Conservation (phyloP, 2,329 filamentous ascomycete genomes). For the Pseudocercospora ulei region DNA sequence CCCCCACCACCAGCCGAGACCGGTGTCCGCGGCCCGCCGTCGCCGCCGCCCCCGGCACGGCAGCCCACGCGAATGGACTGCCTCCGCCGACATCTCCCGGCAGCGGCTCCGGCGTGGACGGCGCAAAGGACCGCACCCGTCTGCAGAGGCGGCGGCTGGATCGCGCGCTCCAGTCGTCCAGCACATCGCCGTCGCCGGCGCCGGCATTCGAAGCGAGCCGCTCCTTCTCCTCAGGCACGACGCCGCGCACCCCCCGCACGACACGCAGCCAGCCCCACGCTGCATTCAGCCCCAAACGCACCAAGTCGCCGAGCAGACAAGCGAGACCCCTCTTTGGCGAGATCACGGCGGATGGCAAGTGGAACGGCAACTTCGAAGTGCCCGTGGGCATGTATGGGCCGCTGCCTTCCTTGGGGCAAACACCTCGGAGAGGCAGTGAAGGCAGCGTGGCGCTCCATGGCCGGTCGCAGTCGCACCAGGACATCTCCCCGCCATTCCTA, state of each 20-base stretch:
- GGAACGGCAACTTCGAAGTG: slow-evolving; percentile 35
- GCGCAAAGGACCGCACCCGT: slow-evolving; percentile 23
- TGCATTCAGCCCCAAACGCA: slow-evolving; percentile 24
- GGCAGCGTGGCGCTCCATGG: slow-evolving; percentile 52
- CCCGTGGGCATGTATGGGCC: slow-evolving; percentile 26
- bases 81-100: slow-evolving; percentile 23
- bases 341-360: slow-evolving; percentile 52
- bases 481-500: slow-evolving; percentile 24
- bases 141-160: slow-evolving; percentile 30
- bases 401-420: slow-evolving; percentile 23
- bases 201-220: slow-evolving; percentile 27
- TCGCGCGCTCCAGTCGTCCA: slow-evolving; percentile 6
- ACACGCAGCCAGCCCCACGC: slow-evolving; percentile 27
- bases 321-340: slow-evolving; percentile 62
- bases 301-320: slow-evolving; percentile 20
- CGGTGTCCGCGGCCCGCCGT: slow-evolving; percentile 23
- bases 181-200: slow-evolving; percentile 25
- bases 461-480: slow-evolving; percentile 47
- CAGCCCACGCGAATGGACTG: slow-evolving; percentile 2
- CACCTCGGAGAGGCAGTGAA: slow-evolving; percentile 56
- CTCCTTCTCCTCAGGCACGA: slow-evolving; percentile 27
- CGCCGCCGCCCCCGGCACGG: slow-evolving; percentile 18
- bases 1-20: slow-evolving; percentile 25
- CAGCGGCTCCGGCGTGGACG: slow-evolving; percentile 21
- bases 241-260: slow-evolving; percentile 20